phyloP scores from a whole-genome alignment of 2,329 filamentous ascomycete genomes.

The Huntiella savannae region DNA sequence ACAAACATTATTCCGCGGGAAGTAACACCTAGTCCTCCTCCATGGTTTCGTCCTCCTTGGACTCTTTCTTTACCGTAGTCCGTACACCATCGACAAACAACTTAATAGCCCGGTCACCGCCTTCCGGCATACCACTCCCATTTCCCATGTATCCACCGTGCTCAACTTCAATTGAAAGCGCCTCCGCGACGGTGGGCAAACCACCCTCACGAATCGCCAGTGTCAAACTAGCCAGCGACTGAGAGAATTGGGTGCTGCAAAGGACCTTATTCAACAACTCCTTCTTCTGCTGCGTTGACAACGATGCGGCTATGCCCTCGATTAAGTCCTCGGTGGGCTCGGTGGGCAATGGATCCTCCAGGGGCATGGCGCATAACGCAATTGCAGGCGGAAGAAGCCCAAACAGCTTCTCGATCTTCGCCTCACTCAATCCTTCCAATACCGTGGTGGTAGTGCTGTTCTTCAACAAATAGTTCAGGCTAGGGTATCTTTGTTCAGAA shows the following conservation, averaged over 20 bases:
- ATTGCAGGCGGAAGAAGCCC: constrained; percentile 61
- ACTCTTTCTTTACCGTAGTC: constrained; percentile 36
- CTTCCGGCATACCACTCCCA: constrained; percentile 62
- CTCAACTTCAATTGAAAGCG: constrained; percentile 58
- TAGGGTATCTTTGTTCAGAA: no score
- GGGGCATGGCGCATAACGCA: constrained; percentile 38
- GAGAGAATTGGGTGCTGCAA: constrained; percentile 75
- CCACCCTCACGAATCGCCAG: constrained; percentile 80
- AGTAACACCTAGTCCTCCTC: background rate
- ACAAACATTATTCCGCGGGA: background rate
- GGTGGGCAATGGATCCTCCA: constrained; percentile 22
- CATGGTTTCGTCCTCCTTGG: background rate
- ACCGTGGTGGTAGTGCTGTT: no score
- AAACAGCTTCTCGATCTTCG: constrained; percentile 19
- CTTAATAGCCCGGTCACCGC: constrained; percentile 74
- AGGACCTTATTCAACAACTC: constrained; percentile 63
- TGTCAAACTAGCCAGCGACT: constrained; percentile 69
- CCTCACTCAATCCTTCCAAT: no score
- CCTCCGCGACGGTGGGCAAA: constrained; percentile 73
- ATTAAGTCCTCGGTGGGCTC: constrained; percentile 51
- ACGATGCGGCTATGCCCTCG: constrained; percentile 53
- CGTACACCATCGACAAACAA: constrained; percentile 82
- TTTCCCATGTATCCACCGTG: constrained; percentile 69
- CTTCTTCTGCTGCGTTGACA: constrained; percentile 62
- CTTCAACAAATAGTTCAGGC: no score